Evolutionary conservation across 2,329 filamentous ascomycete genomes (phyloP), one percentile per base, ranked within the genome.

Genomic region (Ascocoryne sarcoides): DNA sequence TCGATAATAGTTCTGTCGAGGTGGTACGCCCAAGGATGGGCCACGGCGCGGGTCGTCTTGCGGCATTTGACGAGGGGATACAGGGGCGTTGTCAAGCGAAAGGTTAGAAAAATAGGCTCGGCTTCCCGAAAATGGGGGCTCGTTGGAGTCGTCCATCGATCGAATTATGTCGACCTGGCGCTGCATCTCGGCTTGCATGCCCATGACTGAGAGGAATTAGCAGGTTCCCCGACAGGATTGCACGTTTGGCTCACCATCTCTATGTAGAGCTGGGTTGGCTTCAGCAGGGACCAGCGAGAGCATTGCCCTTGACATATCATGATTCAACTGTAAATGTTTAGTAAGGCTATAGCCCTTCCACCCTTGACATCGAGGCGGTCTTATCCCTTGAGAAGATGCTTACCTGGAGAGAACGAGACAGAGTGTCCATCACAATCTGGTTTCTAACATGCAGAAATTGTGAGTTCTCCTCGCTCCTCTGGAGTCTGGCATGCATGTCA

Each of bases 1-100:
- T 3, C 39, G 33, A 60, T 90, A 84, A 53, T 82, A 77, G 55
- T 76, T 78, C 36, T 70, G 66, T 46, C 73, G 67, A 38, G 75
- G 71, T 23, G 52, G 46, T 9, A 47, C 39, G 36, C 79, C 73
- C 40, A 76, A 71, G 36, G 89, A 68, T 37, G 82, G 87, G 19
- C 36, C 40, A 17, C 84, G 75, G 45, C 88, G 80, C 40, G 79
- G 76, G 44, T 95, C 90, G 55, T 95, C 89, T 56, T 89, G 84
- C 8, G 88, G 78, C 49, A 89, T 66, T 63, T 95, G 89, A 47
- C 88, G 79, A 15, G 90, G 90, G 30, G 90, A 96, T 29, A 95
- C 74, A 9, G 89, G 88, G 1, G 82, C 75, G 45, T 84, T 80
- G 47, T 89, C 84, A 17, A 84, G 55, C 4, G 66, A 62, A 40